These are phyloP conservation scores for Ceratocystis diversiconidia DNA, from an alignment of 2,329 filamentous ascomycete genomes.

Conservation along the genomic window DNA sequence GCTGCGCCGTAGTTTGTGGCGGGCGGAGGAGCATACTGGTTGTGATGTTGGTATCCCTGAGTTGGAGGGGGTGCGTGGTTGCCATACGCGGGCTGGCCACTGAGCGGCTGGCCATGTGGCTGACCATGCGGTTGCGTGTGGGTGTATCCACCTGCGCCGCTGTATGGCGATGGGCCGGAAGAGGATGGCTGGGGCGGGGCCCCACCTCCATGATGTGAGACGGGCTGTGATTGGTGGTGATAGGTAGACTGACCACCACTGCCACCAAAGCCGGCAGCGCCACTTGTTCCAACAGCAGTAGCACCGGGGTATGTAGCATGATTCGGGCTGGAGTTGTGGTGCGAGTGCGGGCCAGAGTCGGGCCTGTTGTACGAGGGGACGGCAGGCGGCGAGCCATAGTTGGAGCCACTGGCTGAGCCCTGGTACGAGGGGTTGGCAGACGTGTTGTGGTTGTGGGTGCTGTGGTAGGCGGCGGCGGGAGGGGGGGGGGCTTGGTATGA, in stretches of 20 bases:
- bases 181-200: conserved; percentile 15
- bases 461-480: conserved; percentile 9
- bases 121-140: neutral
- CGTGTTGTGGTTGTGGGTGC: neutral
- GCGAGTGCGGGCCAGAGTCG: conserved; percentile 16
- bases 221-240: conserved; percentile 20
- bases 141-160: conserved; percentile 8
- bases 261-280: conserved; percentile 23
- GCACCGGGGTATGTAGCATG: conserved; percentile 16
- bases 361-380: conserved; percentile 20
- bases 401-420: conserved; percentile 22
- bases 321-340: conserved; percentile 20
- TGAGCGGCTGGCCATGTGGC: conserved; percentile 19
- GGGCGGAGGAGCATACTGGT: conserved; percentile 19
- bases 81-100: conserved; percentile 19
- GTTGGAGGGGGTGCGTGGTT: conserved; percentile 18
- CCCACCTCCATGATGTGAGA: neutral
- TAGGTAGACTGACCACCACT: conserved; percentile 22
- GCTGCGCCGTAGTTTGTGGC: conserved; percentile 13
- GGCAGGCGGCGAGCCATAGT: conserved; percentile 20
- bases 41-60: conserved; percentile 20
- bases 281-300: conserved; percentile 21
- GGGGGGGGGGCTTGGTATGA: conserved; percentile 12
- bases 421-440: conserved; percentile 14
- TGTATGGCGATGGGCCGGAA: conserved; percentile 9